These are phyloP conservation scores for Naganishia vaughanmartiniae DNA, from an alignment of 768 basidiomycete genomes.

Conservation along the genomic window DNA sequence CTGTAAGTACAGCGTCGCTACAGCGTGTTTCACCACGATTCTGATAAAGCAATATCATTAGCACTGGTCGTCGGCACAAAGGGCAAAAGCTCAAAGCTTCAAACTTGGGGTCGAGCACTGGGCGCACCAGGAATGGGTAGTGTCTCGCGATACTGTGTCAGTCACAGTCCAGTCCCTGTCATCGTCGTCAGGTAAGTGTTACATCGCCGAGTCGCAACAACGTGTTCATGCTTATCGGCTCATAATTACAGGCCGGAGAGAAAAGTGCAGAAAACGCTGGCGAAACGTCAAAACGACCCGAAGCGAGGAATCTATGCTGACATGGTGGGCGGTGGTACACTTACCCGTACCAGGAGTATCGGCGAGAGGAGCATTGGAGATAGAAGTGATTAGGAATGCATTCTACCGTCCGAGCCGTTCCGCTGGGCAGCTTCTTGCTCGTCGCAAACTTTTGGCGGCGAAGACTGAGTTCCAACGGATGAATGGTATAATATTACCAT, in stretches of 20 bases:
- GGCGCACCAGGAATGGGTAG: slow-evolving; percentile 63
- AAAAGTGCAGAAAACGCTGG: slow-evolving; percentile 77
- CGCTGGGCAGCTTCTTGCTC: background rate
- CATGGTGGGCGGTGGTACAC: slow-evolving; percentile 46
- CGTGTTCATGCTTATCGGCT: background rate
- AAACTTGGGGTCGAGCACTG: slow-evolving; percentile 59
- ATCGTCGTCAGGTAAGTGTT: slow-evolving; percentile 72
- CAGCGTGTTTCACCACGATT: background rate
- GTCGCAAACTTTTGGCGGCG: background rate
- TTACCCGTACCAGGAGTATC: slow-evolving; percentile 39
- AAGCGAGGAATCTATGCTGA: slow-evolving; percentile 64
- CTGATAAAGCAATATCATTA: slow-evolving; percentile 21
- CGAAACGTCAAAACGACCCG: slow-evolving; percentile 81
- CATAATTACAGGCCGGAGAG: slow-evolving; percentile 61
- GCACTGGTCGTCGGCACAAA: slow-evolving; percentile 86
- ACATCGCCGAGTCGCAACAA: background rate
- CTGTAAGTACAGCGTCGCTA: slow-evolving; percentile 36
- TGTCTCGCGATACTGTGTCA: slow-evolving; percentile 68
- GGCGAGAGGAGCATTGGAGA: slow-evolving; percentile 22
- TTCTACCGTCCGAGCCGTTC: background rate
- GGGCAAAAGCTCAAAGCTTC: slow-evolving; percentile 63
- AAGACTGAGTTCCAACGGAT: background rate
- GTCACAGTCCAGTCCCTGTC: slow-evolving; percentile 90
- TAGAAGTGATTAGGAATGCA: background rate
- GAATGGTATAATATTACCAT: background rate